Base-by-base conservation (phyloP, 108 stramenopile species). In the Conticribra weissflogii region DNA sequence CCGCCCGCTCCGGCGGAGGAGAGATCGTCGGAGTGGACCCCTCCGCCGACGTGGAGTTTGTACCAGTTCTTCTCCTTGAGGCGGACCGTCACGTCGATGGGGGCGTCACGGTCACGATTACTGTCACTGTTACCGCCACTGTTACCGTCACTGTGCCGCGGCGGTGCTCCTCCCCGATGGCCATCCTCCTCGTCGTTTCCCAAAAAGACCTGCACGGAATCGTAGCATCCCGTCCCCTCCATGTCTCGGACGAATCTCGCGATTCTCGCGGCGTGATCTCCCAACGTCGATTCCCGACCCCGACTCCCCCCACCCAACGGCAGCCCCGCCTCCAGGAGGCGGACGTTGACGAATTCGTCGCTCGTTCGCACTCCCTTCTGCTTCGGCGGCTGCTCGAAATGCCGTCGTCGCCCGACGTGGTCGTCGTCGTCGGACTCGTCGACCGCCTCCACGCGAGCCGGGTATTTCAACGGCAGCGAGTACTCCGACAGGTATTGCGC, bases 51-150 rank as follows among this genome's bases (percentile, higher is more conserved):
- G 54, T 91, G 86, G 9, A 91, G 56, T 24, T 76, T 78, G 64
- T 91, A 94, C 93, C 90, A 94, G 9, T 84, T 84, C 78, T 91
- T 91, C 72, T 94, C 93, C 45, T 89, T 77, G 29, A 94, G 59
- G 16, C 74, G 54, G 0, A 94, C 86, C 7, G 79, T 70, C 2
- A 91, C 75, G 54, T 76, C 68, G 53, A 54, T 41, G 36, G 36
- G 36, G n/a, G n/a, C n/a, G n/a, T n/a, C n/a, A n/a, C n/a, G n/a
- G n/a, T n/a, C n/a, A n/a, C n/a, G n/a, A n/a, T n/a, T n/a, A n/a
- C n/a, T n/a, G n/a, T n/a, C n/a, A n/a, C n/a, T n/a, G n/a, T n/a
- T n/a, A n/a, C n/a, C n/a, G n/a, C n/a, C n/a, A n/a, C n/a, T n/a
- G n/a, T n/a, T n/a, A n/a, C n/a, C n/a, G n/a, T n/a, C n/a, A n/a